Evolutionary conservation across 2,329 filamentous ascomycete species (phyloP).

Genomic region (Boeremia lycopersici): DNA sequence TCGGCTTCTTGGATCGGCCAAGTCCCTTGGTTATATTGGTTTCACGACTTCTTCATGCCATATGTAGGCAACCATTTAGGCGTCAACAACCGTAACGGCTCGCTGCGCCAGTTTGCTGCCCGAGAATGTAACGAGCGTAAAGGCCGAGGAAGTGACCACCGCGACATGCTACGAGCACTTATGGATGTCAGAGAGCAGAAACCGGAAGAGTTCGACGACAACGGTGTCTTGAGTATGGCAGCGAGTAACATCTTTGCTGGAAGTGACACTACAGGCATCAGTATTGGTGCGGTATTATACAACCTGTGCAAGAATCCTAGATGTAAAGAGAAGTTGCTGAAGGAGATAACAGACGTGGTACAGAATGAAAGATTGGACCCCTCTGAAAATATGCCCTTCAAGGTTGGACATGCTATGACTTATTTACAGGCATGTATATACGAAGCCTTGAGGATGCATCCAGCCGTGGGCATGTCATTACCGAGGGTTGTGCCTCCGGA

Average conservation of each 20-base stretch:
- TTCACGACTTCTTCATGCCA: constrained; percentile 44
- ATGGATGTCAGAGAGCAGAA: constrained; percentile 45
- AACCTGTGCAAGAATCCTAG: constrained; percentile 23
- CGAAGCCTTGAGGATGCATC: constrained; percentile 30
- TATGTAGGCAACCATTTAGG: constrained; percentile 47
- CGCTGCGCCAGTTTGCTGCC: constrained; percentile 40
- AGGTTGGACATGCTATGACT: constrained; percentile 24
- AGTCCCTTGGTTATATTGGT: constrained; percentile 44
- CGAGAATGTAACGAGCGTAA: constrained; percentile 16
- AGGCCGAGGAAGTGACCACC: constrained; percentile 18
- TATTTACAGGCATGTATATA: constrained; percentile 32
- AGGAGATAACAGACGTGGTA: constrained; percentile 20
- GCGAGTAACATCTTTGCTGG: constrained; percentile 48
- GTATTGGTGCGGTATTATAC: constrained; percentile 34
- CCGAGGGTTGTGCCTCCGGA: constrained; percentile 23
- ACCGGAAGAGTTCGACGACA: constrained; percentile 44
- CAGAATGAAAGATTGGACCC: constrained; percentile 1
- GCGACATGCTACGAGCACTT: constrained; percentile 49
- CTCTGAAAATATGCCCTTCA: constrained; percentile 14
- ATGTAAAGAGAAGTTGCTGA: constrained; percentile 20
- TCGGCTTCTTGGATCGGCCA: constrained; percentile 50
- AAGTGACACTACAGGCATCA: constrained; percentile 52
- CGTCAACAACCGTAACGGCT: constrained; percentile 42
- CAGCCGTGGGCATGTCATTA: constrained; percentile 25
- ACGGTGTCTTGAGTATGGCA: constrained; percentile 47